Conservation (phyloP, 2,329 filamentous ascomycete species). For the Camillea tinctor region DNA sequence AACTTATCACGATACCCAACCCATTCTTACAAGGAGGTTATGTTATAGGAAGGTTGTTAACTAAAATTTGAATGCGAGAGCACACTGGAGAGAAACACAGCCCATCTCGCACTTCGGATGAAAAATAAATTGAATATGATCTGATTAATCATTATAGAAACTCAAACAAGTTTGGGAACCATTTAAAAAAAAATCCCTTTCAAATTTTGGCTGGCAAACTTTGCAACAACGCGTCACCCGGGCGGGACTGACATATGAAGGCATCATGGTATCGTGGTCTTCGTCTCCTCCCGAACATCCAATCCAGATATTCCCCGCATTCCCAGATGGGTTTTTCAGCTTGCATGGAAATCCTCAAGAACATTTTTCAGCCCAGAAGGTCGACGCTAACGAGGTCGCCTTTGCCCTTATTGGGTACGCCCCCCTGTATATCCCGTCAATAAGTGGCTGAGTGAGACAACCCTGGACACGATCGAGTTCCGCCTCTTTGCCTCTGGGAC, state of each 20-base stretch:
- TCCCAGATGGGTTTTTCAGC: conserved; percentile 28
- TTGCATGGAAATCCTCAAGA: conserved; percentile 18
- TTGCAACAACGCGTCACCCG: neutral
- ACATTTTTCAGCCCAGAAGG: conserved; percentile 26
- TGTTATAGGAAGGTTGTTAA: too few relatives aligned
- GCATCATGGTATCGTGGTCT: neutral
- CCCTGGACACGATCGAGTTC: conserved; percentile 19
- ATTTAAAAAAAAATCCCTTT: too few relatives aligned
- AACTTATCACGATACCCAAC: too few relatives aligned
- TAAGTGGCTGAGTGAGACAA: conserved; percentile 12
- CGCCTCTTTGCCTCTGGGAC: conserved; percentile 22
- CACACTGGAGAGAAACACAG: neutral
- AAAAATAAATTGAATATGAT: neutral
- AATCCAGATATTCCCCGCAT: conserved; percentile 28
- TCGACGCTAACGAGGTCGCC: conserved; percentile 25
- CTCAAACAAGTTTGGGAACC: neutral
- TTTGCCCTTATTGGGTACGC: conserved; percentile 25
- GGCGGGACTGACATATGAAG: neutral
- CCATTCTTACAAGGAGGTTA: too few relatives aligned
- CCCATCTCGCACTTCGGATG: neutral
- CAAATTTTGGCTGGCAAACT: neutral
- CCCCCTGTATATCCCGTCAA: conserved; percentile 19
- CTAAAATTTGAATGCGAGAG: too few relatives aligned
- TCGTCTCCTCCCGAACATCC: conserved; percentile 12
- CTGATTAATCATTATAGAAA: too few relatives aligned